phyloP scores from a whole-genome alignment of 2,329 filamentous ascomycete genomes.

The Colletotrichum sidae region DNA sequence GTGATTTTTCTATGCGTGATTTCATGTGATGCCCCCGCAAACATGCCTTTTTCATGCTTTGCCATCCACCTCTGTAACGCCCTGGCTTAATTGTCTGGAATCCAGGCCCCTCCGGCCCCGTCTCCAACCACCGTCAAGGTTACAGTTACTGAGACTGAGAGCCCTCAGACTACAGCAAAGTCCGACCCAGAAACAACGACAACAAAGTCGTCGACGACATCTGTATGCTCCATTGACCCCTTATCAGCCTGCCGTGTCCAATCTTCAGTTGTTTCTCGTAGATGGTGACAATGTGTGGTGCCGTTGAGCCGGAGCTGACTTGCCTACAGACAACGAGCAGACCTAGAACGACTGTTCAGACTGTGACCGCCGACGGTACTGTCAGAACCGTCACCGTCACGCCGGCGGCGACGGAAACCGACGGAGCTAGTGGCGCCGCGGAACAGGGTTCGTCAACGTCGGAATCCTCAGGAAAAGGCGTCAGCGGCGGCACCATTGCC shows the following conservation, averaged over 20 bases:
- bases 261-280: constrained; percentile 9
- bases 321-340: constrained; percentile 13
- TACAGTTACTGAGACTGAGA: constrained; percentile 45
- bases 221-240: constrained; percentile 32
- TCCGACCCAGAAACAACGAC: constrained; percentile 40
- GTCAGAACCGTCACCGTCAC: constrained; percentile 67
- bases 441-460: constrained; percentile 6
- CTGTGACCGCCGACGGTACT: constrained; percentile 65
- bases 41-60: neutral
- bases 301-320: constrained; percentile 13
- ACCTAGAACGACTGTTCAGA: constrained; percentile 51
- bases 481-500: constrained; percentile 61
- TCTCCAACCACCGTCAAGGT: constrained; percentile 37
- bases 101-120: constrained; percentile 42
- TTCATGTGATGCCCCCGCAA: constrained; percentile 35
- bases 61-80: constrained; percentile 28
- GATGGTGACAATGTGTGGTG: constrained; percentile 16
- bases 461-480: constrained; percentile 37
- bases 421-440: constrained; percentile 31
- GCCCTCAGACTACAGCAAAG: constrained; percentile 51
- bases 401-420: constrained; percentile 51
- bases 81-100: constrained; percentile 39
- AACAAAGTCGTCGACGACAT: constrained; percentile 30
- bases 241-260: constrained; percentile 22
- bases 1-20: constrained; percentile 22